Percentiles rank a stretch among this genome's conserved stretches.
Conservation (phyloP, 257 asterid genomes). For the Verbena officinalis region DNA sequence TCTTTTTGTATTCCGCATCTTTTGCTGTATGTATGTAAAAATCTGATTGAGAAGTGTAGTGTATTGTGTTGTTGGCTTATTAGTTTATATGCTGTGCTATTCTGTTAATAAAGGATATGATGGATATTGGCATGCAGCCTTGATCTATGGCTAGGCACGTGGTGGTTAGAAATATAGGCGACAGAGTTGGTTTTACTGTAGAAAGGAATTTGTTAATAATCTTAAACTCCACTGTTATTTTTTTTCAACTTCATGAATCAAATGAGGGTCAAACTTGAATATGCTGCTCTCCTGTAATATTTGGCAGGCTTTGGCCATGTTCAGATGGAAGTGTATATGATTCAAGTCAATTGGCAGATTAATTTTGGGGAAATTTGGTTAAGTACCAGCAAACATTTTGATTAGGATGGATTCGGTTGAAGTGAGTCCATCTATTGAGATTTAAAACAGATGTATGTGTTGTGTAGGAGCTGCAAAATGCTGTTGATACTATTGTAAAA, state of each 20-base stretch:
- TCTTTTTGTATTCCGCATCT: background rate
- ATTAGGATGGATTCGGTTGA: background rate
- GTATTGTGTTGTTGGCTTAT: conserved; percentile 17
- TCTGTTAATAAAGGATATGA: conserved; percentile 25
- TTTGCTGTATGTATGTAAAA: background rate
- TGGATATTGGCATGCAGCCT: background rate
- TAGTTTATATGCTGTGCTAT: background rate
- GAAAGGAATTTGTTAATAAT: background rate
- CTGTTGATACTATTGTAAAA: background rate
- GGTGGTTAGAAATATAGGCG: conserved; percentile 7
- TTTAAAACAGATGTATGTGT: too few relatives aligned
- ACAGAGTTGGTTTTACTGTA: conserved; percentile 11
- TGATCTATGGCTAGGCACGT: conserved; percentile 14
- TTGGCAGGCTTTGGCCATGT: conserved; percentile 1
- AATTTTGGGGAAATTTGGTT: background rate
- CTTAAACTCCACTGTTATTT: background rate
- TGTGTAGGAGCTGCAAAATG: too few relatives aligned
- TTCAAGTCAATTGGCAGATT: conserved; percentile 12
- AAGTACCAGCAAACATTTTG: background rate
- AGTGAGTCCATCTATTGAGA: too few relatives aligned
- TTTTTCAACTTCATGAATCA: conserved; percentile 10
- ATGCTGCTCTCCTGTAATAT: background rate
- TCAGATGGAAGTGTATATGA: conserved; percentile 10
- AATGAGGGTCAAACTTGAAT: conserved; percentile 3
- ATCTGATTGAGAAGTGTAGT: background rate